Conservation (phyloP, 306 rosid species). For the Glycine tomentella region DNA sequence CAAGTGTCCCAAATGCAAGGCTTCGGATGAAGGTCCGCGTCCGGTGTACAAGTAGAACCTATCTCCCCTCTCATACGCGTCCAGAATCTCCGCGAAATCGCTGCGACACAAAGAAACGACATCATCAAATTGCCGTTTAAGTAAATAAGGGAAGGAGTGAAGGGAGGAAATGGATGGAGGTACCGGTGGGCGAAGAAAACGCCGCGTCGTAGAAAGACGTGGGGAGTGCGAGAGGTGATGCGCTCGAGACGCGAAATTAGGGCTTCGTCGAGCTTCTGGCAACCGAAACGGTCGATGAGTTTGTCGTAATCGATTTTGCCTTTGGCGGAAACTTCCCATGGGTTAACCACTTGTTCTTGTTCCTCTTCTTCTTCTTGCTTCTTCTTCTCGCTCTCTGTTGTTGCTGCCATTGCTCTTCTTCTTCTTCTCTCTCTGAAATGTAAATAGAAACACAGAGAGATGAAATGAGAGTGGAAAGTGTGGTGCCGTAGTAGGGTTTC, state of each 20-base stretch:
- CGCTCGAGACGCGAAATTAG: slow-evolving; percentile 69
- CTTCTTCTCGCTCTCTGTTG: background rate
- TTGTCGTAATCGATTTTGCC: slow-evolving; percentile 90
- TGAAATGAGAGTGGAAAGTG: too few relatives aligned
- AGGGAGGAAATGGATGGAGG: background rate
- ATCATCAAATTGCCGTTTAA: background rate
- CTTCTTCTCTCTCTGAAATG: background rate
- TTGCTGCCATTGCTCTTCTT: slow-evolving; percentile 1
- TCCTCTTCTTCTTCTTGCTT: slow-evolving; percentile 10
- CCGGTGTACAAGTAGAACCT: slow-evolving; percentile 92
- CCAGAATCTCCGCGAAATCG: slow-evolving; percentile 79
- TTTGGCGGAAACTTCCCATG: slow-evolving; percentile 87
- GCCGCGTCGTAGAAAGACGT: slow-evolving; percentile 88
- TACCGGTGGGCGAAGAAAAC: slow-evolving; percentile 97
- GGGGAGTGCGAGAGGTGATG: slow-evolving; percentile 77
- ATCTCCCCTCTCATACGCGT: slow-evolving; percentile 76
- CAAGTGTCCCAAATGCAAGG: slow-evolving; percentile 92
- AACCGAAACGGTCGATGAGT: slow-evolving; percentile 92
- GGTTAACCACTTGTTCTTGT: slow-evolving; percentile 69
- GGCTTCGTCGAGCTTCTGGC: slow-evolving; percentile 72
- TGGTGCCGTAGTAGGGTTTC: too few relatives aligned
- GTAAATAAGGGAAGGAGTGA: background rate
- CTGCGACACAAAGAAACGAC: slow-evolving; percentile 36
- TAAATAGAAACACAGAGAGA: too few relatives aligned
- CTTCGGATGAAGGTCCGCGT: slow-evolving; percentile 94